Percentiles rank a stretch among this genome's conserved stretches.
Conservation (phyloP, 352 stramenopile genomes). For the Achlya hypogyna region DNA sequence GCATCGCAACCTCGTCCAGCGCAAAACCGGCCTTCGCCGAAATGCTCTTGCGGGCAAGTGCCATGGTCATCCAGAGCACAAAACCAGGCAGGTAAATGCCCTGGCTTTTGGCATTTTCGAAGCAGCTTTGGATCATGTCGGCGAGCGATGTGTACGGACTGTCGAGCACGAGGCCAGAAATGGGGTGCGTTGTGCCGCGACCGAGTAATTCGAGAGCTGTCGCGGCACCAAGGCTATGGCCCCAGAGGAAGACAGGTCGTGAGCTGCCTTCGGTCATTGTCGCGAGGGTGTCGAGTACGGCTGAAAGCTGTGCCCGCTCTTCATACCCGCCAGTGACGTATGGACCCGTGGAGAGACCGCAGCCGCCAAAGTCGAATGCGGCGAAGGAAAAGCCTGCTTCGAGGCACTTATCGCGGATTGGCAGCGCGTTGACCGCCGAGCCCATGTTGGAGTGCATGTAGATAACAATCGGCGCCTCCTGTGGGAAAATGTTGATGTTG, state of each 20-base stretch:
- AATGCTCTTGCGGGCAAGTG: conserved; percentile 56
- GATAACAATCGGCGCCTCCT: conserved; percentile 38
- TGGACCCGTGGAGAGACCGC: conserved; percentile 57
- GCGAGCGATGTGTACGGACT: conserved; percentile 58
- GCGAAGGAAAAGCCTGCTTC: conserved; percentile 55
- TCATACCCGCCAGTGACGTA: conserved; percentile 81
- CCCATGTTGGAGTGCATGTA: conserved; percentile 81
- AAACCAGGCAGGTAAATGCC: conserved; percentile 56
- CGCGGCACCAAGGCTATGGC: conserved; percentile 74
- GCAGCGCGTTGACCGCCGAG: conserved; percentile 49
- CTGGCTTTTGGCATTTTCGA: conserved; percentile 48
- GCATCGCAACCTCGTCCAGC: too few relatives aligned
- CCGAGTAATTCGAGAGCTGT: conserved; percentile 19
- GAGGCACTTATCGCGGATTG: conserved; percentile 46
- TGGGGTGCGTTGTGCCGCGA: conserved; percentile 16
- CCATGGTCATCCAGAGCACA: conserved; percentile 51
- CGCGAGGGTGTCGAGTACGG: conserved; percentile 50
- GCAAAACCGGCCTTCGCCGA: conserved; percentile 61
- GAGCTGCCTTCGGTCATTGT: conserved; percentile 28
- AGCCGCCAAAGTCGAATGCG: conserved; percentile 76
- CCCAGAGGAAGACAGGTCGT: conserved; percentile 54
- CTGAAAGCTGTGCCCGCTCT: conserved; percentile 53
- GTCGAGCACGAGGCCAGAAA: conserved; percentile 59
- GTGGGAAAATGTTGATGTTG: background rate
- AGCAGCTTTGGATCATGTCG: conserved; percentile 50